Evolutionary conservation across 306 rosid species (phyloP).

Genomic region (Cucumis melo): DNA sequence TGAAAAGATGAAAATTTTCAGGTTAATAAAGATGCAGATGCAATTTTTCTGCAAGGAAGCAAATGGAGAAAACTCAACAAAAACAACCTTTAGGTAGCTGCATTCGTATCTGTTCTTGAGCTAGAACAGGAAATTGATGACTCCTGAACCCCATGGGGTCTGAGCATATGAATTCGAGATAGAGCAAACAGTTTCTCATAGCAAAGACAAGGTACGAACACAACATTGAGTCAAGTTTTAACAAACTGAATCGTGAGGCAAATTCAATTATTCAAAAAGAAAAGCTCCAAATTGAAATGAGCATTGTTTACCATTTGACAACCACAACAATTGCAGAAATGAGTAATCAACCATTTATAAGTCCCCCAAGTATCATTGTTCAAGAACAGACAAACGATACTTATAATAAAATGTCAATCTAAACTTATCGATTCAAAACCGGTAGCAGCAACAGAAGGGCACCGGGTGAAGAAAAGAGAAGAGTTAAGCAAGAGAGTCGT

Average conservation of each 20-base stretch:
- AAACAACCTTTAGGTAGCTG: neutral
- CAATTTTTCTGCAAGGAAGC: neutral
- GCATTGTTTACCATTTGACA: neutral
- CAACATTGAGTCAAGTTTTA: neutral
- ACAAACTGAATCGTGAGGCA: neutral
- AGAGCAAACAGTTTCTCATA: neutral
- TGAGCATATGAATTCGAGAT: neutral
- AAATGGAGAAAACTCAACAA: neutral
- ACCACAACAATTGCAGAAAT: neutral
- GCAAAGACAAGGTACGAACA: neutral
- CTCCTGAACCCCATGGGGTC: neutral
- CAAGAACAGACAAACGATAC: neutral
- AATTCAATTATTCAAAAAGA: neutral
- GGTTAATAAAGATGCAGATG: neutral
- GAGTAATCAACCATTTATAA: neutral
- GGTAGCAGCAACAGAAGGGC: conserved; percentile 9
- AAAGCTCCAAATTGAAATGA: neutral
- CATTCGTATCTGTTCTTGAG: neutral
- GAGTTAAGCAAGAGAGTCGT: conserved; percentile 39
- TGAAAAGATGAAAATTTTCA: neutral
- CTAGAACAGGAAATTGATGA: neutral
- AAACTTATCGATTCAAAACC: neutral
- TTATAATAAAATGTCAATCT: neutral
- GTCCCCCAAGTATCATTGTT: neutral
- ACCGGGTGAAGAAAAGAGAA: neutral